Evolutionary conservation across 2,329 filamentous ascomycete genomes (phyloP), one percentile per base, ranked within the genome.

Genomic region (Trichoderma sp.): DNA sequence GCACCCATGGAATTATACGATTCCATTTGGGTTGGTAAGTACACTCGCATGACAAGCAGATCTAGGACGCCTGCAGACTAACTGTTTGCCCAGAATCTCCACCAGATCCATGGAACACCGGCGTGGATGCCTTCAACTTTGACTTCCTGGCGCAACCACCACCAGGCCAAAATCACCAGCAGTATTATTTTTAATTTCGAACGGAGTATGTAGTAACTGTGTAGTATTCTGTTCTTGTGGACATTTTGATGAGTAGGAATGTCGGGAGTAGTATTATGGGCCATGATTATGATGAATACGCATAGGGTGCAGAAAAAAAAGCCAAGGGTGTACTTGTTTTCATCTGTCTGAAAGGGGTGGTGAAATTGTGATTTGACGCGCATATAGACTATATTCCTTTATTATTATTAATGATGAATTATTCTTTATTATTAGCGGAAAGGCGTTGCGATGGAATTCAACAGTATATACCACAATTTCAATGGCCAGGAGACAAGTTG

Each of bases 1-100:
- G 88, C 87, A 42, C 88, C 88, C 1, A 87, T 90, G 86, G 88
- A 90, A 69, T 78, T 90, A 1, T 90, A 89, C 74, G 87, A 90
- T 72, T 89, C 87, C 4, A 90, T 90, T 54, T 90, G 89, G 79
- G 89, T 87, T 83, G 87, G 87, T 89, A 78, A 76, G 85, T 80
- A 34, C 19, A 39, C 50, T 25, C 25, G 25, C 60, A 39, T 54
- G 17, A 29, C n/a, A n/a, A n/a, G 29, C 4, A 34, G 10, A 52
- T 42, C 32, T 35, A 32, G 17, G 42, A n/a, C 22, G 29, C 17
- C 52, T 27, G n/a, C 12, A 58, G 15, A 54, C 72, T 74, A 68
- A 73, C 54, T 3, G 5, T 58, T 2, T 56, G 67, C 58, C n/a
- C 69, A 87, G 86, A 87, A 80, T 86, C 84, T 2, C 85, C 68